Evolutionary conservation across 2,329 filamentous ascomycete genomes (phyloP).

Genomic region (Biscogniauxia sp.): DNA sequence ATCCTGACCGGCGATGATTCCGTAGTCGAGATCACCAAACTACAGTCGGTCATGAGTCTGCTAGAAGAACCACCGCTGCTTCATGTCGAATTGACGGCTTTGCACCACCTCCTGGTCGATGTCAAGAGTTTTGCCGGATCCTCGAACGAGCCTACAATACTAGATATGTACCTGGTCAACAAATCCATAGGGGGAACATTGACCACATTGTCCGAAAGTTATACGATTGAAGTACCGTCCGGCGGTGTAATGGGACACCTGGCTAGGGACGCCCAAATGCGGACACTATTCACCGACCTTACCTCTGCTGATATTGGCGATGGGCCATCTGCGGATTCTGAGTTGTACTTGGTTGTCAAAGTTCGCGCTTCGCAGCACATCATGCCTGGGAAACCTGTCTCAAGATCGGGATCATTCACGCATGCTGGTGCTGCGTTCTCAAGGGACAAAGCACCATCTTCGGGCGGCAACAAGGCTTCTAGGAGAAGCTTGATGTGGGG

Average conservation of each 20-base stretch:
- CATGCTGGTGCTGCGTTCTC: slow-evolving; percentile 37
- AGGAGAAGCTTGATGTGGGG: slow-evolving; percentile 71
- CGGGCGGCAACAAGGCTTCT: slow-evolving; percentile 51
- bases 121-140: slow-evolving; percentile 78
- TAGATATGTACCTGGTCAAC: slow-evolving; percentile 75
- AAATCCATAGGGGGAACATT: slow-evolving; percentile 64
- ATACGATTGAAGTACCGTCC: slow-evolving; percentile 72
- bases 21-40: slow-evolving; percentile 81
- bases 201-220: slow-evolving; percentile 76
- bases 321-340: slow-evolving; percentile 59
- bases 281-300: slow-evolving; percentile 85
- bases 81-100: slow-evolving; percentile 63
- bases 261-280: slow-evolving; percentile 65
- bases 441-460: slow-evolving; percentile 51
- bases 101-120: slow-evolving; percentile 82
- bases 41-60: slow-evolving; percentile 95
- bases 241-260: slow-evolving; percentile 68
- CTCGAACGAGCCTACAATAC: slow-evolving; percentile 69
- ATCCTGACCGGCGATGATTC: slow-evolving; percentile 91
- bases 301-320: slow-evolving; percentile 71
- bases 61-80: slow-evolving; percentile 76
- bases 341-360: slow-evolving; percentile 81
- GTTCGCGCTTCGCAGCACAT: slow-evolving; percentile 62
- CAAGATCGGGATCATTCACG: slow-evolving; percentile 48
- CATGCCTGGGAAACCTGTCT: slow-evolving; percentile 44